Evolutionary conservation across 1,139 yeast genomes (phyloP).

Genomic region (Pichia sp.): DNA sequence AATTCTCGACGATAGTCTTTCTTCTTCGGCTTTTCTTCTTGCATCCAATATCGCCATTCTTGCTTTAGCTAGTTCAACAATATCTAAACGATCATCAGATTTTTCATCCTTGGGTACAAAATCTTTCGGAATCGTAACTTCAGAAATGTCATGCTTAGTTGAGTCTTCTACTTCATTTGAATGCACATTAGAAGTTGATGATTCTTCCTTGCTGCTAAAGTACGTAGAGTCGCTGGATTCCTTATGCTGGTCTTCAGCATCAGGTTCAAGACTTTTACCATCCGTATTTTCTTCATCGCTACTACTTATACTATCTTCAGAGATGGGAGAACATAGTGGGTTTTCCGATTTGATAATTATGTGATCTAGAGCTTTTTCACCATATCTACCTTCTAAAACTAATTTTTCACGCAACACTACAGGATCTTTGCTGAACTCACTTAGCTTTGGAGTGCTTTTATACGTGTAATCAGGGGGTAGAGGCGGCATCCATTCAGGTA

Average conservation of each 20-base stretch:
- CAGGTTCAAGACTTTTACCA: not conserved
- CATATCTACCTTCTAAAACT: constrained; percentile 72
- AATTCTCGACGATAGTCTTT: constrained; percentile 17
- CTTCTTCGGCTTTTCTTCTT: constrained; percentile 25
- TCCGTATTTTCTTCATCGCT: constrained; percentile 6
- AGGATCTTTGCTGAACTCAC: constrained; percentile 62
- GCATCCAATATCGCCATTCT: constrained; percentile 31
- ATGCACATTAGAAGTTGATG: not conserved
- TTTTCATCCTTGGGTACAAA: not conserved
- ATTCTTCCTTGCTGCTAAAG: not conserved
- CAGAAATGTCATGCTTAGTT: constrained; percentile 12
- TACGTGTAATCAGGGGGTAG: constrained; percentile 93
- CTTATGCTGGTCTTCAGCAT: not conserved
- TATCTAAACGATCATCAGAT: constrained; percentile 32
- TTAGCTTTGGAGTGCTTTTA: constrained; percentile 62
- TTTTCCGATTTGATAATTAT: constrained; percentile 29
- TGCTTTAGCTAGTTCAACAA: constrained; percentile 45
- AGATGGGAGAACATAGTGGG: not conserved
- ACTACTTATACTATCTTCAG: constrained; percentile 14
- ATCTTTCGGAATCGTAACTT: not conserved
- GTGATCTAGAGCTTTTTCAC: constrained; percentile 67
- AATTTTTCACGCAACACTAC: constrained; percentile 59
- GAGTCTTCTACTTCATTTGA: not conserved
- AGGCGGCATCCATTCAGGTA: constrained; percentile 74
- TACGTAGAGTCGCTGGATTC: not conserved